A percentile compares a stretch with the other conserved stretches of the same genome.
These are phyloP conservation scores for Sporothrix protearum DNA, from an alignment of 2,329 filamentous ascomycete genomes.

Conservation along the genomic window DNA sequence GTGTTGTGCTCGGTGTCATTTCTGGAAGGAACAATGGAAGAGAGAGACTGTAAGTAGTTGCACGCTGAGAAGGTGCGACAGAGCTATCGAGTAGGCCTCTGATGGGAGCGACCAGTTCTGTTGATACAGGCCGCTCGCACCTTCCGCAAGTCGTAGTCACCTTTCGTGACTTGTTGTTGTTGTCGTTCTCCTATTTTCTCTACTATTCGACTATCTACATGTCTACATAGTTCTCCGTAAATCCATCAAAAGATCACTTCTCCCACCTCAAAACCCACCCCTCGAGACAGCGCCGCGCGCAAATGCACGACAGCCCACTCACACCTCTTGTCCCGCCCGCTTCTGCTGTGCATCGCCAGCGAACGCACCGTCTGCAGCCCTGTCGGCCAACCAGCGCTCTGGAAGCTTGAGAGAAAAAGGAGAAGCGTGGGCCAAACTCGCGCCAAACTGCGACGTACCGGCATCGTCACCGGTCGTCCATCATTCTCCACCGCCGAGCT, in stretches of 20 bases:
- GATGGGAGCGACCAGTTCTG: background rate
- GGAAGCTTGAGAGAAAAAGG: background rate
- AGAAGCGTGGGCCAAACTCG: background rate
- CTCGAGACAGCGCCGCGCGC: background rate
- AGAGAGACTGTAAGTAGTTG: background rate
- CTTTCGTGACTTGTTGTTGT: background rate
- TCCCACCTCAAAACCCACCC: background rate
- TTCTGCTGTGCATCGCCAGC: conserved; percentile 16
- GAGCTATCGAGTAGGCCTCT: background rate
- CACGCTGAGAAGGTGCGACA: background rate
- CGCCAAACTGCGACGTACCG: background rate
- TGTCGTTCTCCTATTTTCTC: background rate
- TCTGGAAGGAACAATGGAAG: background rate
- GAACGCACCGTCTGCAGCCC: conserved; percentile 16
- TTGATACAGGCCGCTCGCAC: background rate
- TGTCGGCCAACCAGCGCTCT: conserved; percentile 18
- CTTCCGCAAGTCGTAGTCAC: background rate
- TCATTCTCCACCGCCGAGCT: background rate
- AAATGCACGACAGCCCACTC: conserved; percentile 12
- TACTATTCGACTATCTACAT: background rate
- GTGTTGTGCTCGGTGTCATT: background rate
- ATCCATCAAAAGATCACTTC: too few relatives aligned
- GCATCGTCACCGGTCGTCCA: background rate
- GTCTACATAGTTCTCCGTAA: background rate
- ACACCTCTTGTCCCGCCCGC: conserved; percentile 9